Conservation (phyloP, 495 filamentous ascomycete genomes). For the Penicillium chermesinum region DNA sequence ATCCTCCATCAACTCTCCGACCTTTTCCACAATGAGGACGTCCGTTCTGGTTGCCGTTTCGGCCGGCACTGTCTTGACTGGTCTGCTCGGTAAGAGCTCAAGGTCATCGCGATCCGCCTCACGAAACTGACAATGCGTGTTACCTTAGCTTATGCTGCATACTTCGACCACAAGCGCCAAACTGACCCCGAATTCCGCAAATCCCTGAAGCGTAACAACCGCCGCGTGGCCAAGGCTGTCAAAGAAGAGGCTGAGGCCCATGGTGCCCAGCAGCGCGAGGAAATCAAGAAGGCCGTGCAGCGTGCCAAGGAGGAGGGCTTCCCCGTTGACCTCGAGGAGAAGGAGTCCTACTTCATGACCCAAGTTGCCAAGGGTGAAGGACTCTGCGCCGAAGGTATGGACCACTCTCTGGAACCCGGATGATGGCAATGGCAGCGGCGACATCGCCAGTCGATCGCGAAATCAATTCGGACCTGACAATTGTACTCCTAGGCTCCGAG, state of each 20-base stretch:
- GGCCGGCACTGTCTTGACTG: slow-evolving; percentile 68
- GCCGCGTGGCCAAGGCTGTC: slow-evolving; percentile 64
- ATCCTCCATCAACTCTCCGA: slow-evolving; percentile 10
- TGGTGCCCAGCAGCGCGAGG: slow-evolving; percentile 61
- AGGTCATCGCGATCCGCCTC: slow-evolving; percentile 1
- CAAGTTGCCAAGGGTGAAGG: slow-evolving; percentile 83
- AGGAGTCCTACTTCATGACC: slow-evolving; percentile 89
- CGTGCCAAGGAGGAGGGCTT: slow-evolving; percentile 84
- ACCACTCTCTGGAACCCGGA: neutral
- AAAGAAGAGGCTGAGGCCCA: slow-evolving; percentile 72
- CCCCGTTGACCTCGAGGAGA: slow-evolving; percentile 84
- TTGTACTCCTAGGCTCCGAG: slow-evolving; percentile 54
- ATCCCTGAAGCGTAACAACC: slow-evolving; percentile 75
- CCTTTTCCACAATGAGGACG: slow-evolving; percentile 49
- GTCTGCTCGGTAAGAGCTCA: slow-evolving; percentile 60
- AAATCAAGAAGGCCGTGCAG: slow-evolving; percentile 65
- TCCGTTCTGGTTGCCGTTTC: slow-evolving; percentile 69
- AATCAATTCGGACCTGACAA: neutral
- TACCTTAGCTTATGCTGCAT: slow-evolving; percentile 66
- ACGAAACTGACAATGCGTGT: neutral
- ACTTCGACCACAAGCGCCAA: slow-evolving; percentile 92
- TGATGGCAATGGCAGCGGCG: neutral
- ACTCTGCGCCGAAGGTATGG: slow-evolving; percentile 64
- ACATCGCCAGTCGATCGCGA: neutral
- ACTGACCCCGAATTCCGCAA: slow-evolving; percentile 83